phyloP scores from a whole-genome alignment of 2,329 filamentous ascomycete species.

The Alternaria sp. region DNA sequence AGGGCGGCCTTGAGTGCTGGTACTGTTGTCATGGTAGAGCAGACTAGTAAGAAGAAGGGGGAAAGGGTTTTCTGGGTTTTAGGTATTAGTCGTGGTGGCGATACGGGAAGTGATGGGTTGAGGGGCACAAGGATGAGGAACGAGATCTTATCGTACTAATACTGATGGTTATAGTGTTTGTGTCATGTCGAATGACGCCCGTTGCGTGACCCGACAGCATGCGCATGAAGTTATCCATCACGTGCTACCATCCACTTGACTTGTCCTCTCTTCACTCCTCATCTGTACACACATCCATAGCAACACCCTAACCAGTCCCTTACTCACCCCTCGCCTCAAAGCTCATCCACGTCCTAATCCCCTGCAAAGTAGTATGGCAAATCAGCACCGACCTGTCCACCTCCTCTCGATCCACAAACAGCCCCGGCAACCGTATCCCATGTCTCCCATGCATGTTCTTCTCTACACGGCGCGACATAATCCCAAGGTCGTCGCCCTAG shows the following conservation, averaged over 20 bases:
- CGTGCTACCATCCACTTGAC: too few species aligned
- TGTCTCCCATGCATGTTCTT: not conserved
- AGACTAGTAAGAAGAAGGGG: not conserved
- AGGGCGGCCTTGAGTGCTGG: not conserved
- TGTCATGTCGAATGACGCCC: not conserved
- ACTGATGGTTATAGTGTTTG: not conserved
- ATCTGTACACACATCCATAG: not conserved
- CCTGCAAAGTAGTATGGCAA: not conserved
- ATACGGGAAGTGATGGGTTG: not conserved
- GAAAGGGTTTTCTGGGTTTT: not conserved
- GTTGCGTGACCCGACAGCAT: not conserved
- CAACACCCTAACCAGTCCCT: not conserved
- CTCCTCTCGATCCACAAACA: not conserved
- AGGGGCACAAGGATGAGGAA: not conserved
- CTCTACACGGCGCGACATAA: not conserved
- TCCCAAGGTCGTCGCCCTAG: not conserved
- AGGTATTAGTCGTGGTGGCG: not conserved
- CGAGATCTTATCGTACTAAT: not conserved
- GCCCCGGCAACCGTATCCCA: not conserved
- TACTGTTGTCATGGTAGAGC: not conserved
- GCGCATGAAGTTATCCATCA: not conserved
- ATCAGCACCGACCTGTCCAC: not conserved
- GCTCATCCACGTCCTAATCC: not conserved
- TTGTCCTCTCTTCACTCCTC: too few species aligned
- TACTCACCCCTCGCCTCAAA: not conserved